Base-by-base conservation (phyloP, 2,329 filamentous ascomycete species). In the Fusarium papillatum region DNA sequence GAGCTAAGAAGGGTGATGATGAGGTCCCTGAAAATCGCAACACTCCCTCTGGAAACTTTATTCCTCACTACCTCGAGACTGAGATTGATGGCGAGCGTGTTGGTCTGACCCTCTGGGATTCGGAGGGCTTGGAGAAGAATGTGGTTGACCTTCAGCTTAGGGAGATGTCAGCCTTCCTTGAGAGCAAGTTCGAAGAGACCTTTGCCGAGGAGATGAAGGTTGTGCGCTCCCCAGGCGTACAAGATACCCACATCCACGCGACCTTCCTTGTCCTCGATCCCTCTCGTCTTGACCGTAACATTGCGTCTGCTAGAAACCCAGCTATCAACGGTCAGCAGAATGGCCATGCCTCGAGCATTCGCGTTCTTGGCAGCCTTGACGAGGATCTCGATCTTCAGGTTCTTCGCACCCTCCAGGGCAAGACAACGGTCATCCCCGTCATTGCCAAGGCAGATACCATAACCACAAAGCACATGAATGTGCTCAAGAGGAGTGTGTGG, bases 141-240 rank as follows among this genome's bases (percentile, higher is more conserved):
- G 91, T 98, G 41, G 95, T 98, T 64, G 97, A 98, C 83, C 90
- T 98, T 76, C 97, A 99, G 85, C 88, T 99, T 76, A 92, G 96
- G 72, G 95, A 98, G 82, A 96, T 98, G 88, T 93, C 94, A 39
- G 90, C 93, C 11, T 99, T 99, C 86, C 88, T 99, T 71, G 97
- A 99, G 87, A 96, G 94, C 87, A 98, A 98, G 84, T 99, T 99
- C 79, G 96, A 99, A 83, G 97, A 99, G 81, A 98, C 97, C 0
- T 98, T 99, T 83, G 92, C 92, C 61, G 97, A 99, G 85, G 97
- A 99, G 87, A 98, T 98, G 90, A 98, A 98, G 87, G 96, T 99
- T 59, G 90, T 98, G 73, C 94, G 97, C 80, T 95, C 96, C 65
- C 96, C 97, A 31, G 96, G 96, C 68, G 94, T 95, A 76, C 95